Percentiles rank a stretch among this genome's conserved stretches.
These are phyloP conservation scores for Aspergillus ochraceoroseus DNA, from an alignment of 2,329 filamentous ascomycete genomes.

Conservation along the genomic window DNA sequence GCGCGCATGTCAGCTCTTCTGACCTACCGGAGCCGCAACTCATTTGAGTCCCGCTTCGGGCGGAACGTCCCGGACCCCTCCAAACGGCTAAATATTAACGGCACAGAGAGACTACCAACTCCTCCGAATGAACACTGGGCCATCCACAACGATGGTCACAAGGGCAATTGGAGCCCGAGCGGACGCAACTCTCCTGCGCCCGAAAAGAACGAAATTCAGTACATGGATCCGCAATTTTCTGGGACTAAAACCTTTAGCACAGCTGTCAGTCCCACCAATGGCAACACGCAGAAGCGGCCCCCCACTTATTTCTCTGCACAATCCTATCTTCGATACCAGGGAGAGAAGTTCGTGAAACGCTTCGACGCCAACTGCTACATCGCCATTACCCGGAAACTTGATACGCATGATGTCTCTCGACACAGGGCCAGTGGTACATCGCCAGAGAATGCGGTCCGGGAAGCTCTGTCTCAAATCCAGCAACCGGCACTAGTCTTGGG, in stretches of 20 bases:
- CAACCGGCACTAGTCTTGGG: constrained; percentile 89
- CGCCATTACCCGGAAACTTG: constrained; percentile 93
- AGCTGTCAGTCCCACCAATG: constrained; percentile 35
- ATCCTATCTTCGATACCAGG: constrained; percentile 95
- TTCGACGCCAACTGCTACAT: constrained; percentile 99
- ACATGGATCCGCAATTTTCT: constrained; percentile 65
- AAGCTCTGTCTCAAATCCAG: constrained; percentile 74
- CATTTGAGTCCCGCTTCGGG: constrained; percentile 92
- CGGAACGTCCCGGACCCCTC: constrained; percentile 85
- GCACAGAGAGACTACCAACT: constrained; percentile 54
- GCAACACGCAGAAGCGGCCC: constrained; percentile 39
- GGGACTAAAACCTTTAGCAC: constrained; percentile 55
- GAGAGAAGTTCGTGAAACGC: constrained; percentile 89
- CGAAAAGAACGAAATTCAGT: constrained; percentile 33
- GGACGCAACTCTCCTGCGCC: constrained; percentile 28
- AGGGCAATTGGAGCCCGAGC: constrained; percentile 49
- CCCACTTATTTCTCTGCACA: constrained; percentile 97
- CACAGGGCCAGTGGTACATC: constrained; percentile 53
- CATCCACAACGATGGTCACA: constrained; percentile 78
- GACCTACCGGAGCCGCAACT: constrained; percentile 94
- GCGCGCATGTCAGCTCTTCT: constrained; percentile 95
- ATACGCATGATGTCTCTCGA: constrained; percentile 91
- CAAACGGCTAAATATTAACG: constrained; percentile 76
- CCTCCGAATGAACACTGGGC: constrained; percentile 69
- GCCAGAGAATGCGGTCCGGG: constrained; percentile 54